A percentile compares a stretch with the other conserved stretches of the same genome.
phyloP scores from a whole-genome alignment of 345 rosid genomes.

The Bruguiera parviflora region DNA sequence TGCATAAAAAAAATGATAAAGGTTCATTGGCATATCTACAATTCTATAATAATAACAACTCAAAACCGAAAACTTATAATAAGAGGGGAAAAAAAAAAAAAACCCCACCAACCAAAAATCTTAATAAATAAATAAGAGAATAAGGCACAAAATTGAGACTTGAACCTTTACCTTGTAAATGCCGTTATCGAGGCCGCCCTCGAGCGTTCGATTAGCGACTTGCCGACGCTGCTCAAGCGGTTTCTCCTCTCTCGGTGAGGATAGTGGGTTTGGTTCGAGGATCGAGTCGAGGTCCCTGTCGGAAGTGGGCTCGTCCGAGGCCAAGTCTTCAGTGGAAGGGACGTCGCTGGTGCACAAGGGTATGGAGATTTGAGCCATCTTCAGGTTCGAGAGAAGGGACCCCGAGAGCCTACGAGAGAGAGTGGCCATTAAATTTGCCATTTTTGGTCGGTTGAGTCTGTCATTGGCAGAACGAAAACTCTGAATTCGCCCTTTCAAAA shows the following conservation, averaged over 20 bases:
- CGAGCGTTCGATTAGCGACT: slow-evolving; percentile 52
- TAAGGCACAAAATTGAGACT: background rate
- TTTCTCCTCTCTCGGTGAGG: slow-evolving; percentile 9
- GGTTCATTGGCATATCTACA: too few species aligned
- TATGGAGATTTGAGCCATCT: slow-evolving; percentile 28
- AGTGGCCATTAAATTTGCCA: slow-evolving; percentile 49
- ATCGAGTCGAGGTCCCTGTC: slow-evolving; percentile 35
- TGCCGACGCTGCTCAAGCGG: slow-evolving; percentile 31
- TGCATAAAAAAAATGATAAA: too few species aligned
- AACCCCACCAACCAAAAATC: background rate
- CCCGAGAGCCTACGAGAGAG: slow-evolving; percentile 52
- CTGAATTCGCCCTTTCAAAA: background rate
- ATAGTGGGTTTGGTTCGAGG: slow-evolving; percentile 15
- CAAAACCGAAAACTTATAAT: too few species aligned
- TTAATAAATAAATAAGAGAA: background rate
- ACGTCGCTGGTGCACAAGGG: slow-evolving; percentile 47
- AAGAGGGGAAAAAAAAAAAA: too few species aligned
- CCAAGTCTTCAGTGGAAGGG: slow-evolving; percentile 29
- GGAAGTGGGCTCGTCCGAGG: slow-evolving; percentile 32
- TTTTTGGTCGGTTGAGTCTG: background rate
- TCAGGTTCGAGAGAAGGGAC: slow-evolving; percentile 43
- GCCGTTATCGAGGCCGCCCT: slow-evolving; percentile 75
- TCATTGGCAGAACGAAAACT: too few species aligned
- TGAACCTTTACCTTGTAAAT: slow-evolving; percentile 78
- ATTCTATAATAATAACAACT: too few species aligned